A percentile compares a stretch with the other conserved stretches of the same genome.
Conservation (phyloP, 2,329 filamentous ascomycete genomes). For the Botrytis byssoidea region DNA sequence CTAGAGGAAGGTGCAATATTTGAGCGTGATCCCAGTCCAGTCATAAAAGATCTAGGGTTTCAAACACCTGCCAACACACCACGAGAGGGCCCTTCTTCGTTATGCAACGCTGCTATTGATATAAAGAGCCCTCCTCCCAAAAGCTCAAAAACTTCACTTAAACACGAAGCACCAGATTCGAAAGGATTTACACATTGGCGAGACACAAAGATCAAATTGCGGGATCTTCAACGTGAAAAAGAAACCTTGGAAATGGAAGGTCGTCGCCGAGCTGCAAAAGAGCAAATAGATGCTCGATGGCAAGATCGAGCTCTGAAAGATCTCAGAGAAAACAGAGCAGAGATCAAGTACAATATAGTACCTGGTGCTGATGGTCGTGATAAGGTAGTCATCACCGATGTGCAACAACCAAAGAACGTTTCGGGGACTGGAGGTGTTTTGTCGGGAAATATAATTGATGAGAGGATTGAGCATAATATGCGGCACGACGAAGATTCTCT, state of each 20-base stretch:
- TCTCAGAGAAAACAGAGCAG: not conserved
- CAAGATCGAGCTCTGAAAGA: conserved; percentile 7
- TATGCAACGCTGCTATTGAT: not conserved
- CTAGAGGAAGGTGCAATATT: not conserved
- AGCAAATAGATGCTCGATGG: conserved; percentile 10
- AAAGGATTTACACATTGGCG: not conserved
- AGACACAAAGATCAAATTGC: not conserved
- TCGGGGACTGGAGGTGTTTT: not conserved
- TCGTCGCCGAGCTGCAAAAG: conserved; percentile 14
- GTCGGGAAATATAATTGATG: not conserved
- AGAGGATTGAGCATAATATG: not conserved
- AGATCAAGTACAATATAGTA: not conserved
- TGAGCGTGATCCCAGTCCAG: not conserved
- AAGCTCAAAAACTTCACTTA: too few species aligned
- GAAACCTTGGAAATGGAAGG: conserved; percentile 17
- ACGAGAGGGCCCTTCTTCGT: not conserved
- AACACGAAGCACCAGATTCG: not conserved
- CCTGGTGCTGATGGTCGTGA: not conserved
- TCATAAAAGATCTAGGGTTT: not conserved
- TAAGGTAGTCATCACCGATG: too few species aligned
- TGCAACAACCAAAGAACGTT: not conserved
- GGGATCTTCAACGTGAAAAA: conserved; percentile 11
- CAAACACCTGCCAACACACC: not conserved
- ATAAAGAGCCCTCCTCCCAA: not conserved
- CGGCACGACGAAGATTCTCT: not conserved